Evolutionary conservation across 2,329 filamentous ascomycete genomes (phyloP), one percentile per base, ranked within the genome.

Genomic region (Talaromyces marneffei): DNA sequence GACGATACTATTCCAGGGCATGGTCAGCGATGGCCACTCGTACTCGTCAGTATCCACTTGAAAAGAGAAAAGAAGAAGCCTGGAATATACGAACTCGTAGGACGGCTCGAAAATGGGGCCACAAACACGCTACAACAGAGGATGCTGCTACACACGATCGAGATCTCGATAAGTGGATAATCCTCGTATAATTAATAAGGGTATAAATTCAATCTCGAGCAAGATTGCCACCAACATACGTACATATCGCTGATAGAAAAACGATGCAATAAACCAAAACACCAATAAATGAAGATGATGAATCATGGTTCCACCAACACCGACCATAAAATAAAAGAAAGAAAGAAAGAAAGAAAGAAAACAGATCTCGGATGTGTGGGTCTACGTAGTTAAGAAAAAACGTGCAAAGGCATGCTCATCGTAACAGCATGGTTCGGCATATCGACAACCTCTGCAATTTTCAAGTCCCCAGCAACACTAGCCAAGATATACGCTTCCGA

Each of bases 371-470:
- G 9, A 8, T 35, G 8, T 7, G 14, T 50, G 31, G n/a, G n/a
- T 4, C 27, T 55, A 31, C 0, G 7, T 31, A 2, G 25, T 44
- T 40, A 60, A 9, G 25, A 69, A 69, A 84, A 83, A 16, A 82
- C 75, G 50, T 74, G 77, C 66, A 83, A 67, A 1, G 80, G 80
- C 31, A 84, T 67, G 54, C 74, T 77, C 69, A 80, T 82, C 8
- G 80, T 76, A 35, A 83, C 77, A 2, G 77, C 79, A 70, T 78
- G 83, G 64, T 83, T 79, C 9, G 81, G 80, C 77, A 83, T 80
- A 63, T 83, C 82, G 23, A 84, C 80, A 1, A 78, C 78, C 68
- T 84, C 80, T 3, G 75, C 77, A 67, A 83, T 80, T 64, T 79
- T 80, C 64, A 84, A 65, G 65, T 81, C 77, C 0, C 76, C 80